These are phyloP conservation scores for Annona cherimola DNA, from an alignment of 164 flowering plant species.

Conservation along the genomic window DNA sequence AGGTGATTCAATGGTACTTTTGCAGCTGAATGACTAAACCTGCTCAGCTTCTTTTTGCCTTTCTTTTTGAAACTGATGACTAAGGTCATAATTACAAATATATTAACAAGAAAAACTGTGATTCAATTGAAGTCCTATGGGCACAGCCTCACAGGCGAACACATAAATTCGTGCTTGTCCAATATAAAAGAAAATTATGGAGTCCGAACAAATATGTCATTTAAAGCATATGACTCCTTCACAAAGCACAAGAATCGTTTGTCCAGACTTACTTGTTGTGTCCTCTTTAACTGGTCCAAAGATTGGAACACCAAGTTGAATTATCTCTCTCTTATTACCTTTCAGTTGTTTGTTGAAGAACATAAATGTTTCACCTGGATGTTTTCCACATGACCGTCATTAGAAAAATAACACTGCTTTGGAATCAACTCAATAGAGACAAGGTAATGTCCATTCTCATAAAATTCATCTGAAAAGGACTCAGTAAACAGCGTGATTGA, in stretches of 20 bases:
- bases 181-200: background rate
- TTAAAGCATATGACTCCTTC: background rate
- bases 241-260: conserved; percentile 5
- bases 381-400: conserved; percentile 2
- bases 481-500: background rate
- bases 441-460: background rate
- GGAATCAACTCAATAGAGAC: background rate
- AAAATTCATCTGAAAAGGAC: background rate
- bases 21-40: too few relatives aligned
- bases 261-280: conserved; percentile 25
- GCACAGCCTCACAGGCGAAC: background rate
- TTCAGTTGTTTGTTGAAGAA: conserved; percentile 84
- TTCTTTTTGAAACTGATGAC: too few relatives aligned
- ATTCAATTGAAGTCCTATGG: too few relatives aligned
- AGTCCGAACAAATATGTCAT: background rate
- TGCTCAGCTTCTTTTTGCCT: too few relatives aligned
- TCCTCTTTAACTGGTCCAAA: conserved; percentile 72
- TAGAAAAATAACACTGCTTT: background rate
- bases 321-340: conserved; percentile 80
- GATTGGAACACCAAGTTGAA: conserved; percentile 90
- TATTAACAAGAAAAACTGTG: too few relatives aligned
- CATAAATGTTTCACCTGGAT: conserved; percentile 74
- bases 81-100: too few relatives aligned
- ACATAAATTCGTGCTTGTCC: background rate
- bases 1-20: too few relatives aligned